Percentiles rank a stretch among this genome's conserved stretches.
phyloP scores from a whole-genome alignment of 257 asterid genomes.

The Capsicum chinense region DNA sequence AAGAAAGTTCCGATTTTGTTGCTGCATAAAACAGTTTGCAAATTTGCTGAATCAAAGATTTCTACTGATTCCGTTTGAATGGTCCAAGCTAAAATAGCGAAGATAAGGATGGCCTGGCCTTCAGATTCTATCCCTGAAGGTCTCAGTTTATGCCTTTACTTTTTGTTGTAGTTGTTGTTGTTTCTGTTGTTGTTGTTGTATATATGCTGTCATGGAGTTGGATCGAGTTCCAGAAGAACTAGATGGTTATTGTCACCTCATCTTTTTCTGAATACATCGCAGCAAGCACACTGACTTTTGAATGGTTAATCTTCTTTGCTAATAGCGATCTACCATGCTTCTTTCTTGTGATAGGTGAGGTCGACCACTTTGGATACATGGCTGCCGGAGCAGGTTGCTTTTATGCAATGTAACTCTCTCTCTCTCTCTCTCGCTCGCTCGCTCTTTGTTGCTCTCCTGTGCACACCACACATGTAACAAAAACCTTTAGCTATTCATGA shows the following conservation, averaged over 20 bases:
- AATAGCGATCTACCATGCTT: conserved; percentile 3
- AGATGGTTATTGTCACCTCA: not conserved
- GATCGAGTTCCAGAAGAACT: not conserved
- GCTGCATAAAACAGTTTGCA: not conserved
- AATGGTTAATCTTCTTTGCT: not conserved
- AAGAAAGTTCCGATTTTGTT: not conserved
- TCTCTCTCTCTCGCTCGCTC: not conserved
- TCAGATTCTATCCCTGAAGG: not conserved
- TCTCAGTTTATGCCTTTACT: not conserved
- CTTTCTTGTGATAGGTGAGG: conserved; percentile 64
- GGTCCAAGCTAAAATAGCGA: not conserved
- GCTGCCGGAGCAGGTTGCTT: conserved; percentile 92
- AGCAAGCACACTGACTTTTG: not conserved
- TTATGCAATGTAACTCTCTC: conserved; percentile 72
- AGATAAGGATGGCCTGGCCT: not conserved
- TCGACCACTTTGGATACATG: conserved; percentile 94
- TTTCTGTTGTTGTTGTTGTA: not conserved
- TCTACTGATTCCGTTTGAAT: not conserved
- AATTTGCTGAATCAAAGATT: not conserved
- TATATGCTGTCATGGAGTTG: not conserved
- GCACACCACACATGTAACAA: not conserved
- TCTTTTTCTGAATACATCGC: not conserved
- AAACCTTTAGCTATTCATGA: conserved; percentile 1
- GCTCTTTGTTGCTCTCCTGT: not conserved
- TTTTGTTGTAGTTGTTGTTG: not conserved